phyloP scores from a whole-genome alignment of 148 eudicot species.

The Camellia granthamiana region DNA sequence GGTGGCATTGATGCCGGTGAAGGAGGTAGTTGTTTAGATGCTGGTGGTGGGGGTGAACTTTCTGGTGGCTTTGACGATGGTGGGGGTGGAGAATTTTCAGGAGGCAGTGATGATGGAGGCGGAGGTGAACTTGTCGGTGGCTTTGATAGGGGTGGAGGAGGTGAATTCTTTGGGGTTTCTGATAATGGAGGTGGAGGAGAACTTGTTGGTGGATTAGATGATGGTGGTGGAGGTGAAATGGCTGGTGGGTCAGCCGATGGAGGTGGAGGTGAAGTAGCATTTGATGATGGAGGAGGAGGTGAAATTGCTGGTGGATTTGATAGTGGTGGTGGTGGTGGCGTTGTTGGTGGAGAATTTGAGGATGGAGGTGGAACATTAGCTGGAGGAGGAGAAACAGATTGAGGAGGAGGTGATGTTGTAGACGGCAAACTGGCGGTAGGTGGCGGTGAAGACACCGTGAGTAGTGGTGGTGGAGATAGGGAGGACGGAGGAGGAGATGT shows the following conservation, averaged over 20 bases:
- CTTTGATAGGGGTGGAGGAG: slow-evolving; percentile 16
- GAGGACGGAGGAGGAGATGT: slow-evolving; percentile 33
- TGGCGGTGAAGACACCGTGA: slow-evolving; percentile 28
- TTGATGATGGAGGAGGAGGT: slow-evolving; percentile 18
- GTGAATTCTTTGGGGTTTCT: slow-evolving; percentile 13
- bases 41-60: slow-evolving; percentile 35
- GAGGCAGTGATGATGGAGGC: too few species aligned
- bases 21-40: slow-evolving; percentile 33
- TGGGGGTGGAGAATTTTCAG: slow-evolving; percentile 5
- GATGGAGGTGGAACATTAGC: slow-evolving; percentile 16
- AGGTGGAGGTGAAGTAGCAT: slow-evolving; percentile 20
- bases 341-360: slow-evolving; percentile 17
- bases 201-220: slow-evolving; percentile 22
- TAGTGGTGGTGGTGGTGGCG: slow-evolving; percentile 17
- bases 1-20: slow-evolving; percentile 5
- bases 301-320: slow-evolving; percentile 8
- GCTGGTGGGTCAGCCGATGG: slow-evolving; percentile 22
- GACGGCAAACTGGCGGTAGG: background rate
- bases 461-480: slow-evolving; percentile 37
- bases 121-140: slow-evolving; percentile 32
- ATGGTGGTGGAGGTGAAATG: background rate
- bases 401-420: slow-evolving; percentile 18
- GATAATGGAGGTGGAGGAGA: slow-evolving; percentile 15
- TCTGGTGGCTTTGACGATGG: slow-evolving; percentile 29
- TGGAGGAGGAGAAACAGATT: slow-evolving; percentile 19